A percentile compares a stretch with the other conserved stretches of the same genome.
phyloP scores from a whole-genome alignment of 192 early-diverging fungal species.

The Coemansia guatemalensis region DNA sequence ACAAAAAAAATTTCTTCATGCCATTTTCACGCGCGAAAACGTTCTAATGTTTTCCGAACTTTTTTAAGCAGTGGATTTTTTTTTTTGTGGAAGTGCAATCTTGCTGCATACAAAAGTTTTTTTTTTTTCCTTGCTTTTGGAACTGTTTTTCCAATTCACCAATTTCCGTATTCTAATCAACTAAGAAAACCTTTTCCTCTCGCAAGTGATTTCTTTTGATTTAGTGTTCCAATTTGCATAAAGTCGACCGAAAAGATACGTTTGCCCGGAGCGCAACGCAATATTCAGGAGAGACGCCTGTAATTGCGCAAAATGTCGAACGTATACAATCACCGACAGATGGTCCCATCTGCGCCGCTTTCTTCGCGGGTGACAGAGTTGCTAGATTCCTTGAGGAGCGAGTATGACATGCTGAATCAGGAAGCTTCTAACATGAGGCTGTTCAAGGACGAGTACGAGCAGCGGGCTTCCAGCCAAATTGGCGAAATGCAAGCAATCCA shows the following conservation, averaged over 20 bases:
- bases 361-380: conserved; percentile 70
- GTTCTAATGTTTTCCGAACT: neutral
- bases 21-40: neutral
- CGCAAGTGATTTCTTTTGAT: neutral
- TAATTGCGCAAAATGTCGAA: conserved; percentile 57
- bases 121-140: neutral
- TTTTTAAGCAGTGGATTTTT: neutral
- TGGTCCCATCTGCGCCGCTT: conserved; percentile 65
- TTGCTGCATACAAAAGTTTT: neutral
- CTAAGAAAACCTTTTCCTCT: neutral
- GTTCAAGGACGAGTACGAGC: conserved; percentile 86
- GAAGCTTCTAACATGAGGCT: conserved; percentile 70
- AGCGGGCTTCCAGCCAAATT: conserved; percentile 79
- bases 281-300: neutral
- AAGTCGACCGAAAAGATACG: neutral
- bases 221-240: neutral
- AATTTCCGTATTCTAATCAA: neutral
- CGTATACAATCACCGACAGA: conserved; percentile 79
- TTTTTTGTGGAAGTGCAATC: neutral
- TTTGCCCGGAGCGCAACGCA: neutral
- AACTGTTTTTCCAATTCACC: neutral
- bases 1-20: neutral
- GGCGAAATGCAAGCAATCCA: conserved; percentile 78
- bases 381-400: conserved; percentile 75
- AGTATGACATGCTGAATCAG: conserved; percentile 76